Evolutionary conservation across 805 yeast species (phyloP).

Genomic region (Candida morakotiae): DNA sequence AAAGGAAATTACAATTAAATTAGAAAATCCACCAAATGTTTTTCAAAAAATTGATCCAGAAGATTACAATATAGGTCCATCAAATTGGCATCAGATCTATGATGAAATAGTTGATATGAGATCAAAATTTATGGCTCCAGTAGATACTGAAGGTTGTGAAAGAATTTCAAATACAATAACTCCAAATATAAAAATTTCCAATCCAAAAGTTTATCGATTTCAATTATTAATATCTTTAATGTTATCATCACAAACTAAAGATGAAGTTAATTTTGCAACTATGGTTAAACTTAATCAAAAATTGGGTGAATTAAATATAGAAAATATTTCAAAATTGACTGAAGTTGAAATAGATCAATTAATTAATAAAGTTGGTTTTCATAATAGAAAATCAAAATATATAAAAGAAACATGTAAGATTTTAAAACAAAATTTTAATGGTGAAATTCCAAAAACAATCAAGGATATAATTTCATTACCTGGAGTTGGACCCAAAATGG

Average conservation of each 20-base stretch:
- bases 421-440: constrained; percentile 44
- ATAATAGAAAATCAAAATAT: constrained; percentile 69
- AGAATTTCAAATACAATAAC: constrained; percentile 44
- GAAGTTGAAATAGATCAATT: constrained; percentile 58
- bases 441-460: constrained; percentile 71
- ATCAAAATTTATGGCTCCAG: constrained; percentile 66
- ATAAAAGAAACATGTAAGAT: constrained; percentile 59
- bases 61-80: constrained; percentile 20
- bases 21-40: constrained; percentile 12
- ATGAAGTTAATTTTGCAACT: constrained; percentile 75
- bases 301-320: constrained; percentile 52
- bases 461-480: constrained; percentile 67
- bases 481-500: constrained; percentile 97
- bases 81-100: constrained; percentile 54
- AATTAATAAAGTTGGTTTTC: constrained; percentile 85
- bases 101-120: constrained; percentile 66
- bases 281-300: constrained; percentile 56
- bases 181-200: constrained; percentile 23
- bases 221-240: constrained; percentile 77
- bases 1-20: no score
- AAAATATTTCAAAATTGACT: constrained; percentile 46
- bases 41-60: constrained; percentile 8
- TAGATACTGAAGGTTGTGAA: constrained; percentile 86
- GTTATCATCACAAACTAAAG: constrained; percentile 91
- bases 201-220: constrained; percentile 50